Evolutionary conservation across 306 rosid species (phyloP), one percentile per base, ranked within the genome.

Genomic region (Castanopsis chinensis): DNA sequence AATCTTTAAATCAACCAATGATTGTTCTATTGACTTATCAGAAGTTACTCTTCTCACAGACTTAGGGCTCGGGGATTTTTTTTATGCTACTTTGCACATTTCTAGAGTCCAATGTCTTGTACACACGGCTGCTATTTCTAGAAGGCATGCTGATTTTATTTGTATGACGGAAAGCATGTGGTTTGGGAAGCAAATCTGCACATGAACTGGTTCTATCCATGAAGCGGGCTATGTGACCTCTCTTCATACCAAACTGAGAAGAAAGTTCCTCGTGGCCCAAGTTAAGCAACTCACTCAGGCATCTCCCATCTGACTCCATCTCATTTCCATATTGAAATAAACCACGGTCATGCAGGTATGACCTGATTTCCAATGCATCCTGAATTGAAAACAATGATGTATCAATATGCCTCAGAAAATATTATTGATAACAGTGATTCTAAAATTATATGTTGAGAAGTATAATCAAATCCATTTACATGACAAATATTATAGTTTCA

Each of bases 181-280:
- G 27, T 13, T 79, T 81, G 19, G 81, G 73, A 13, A 37, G 68
- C 32, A 83, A 71, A 73, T 92, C 92, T 23, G 21, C 74, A 73
- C 84, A 59, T 12, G 83, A 79, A 75, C 64, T 71, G 2, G 84
- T 89, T 85, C 83, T 85, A 86, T 92, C 83, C 70, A 58, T 60
- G 72, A 94, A 92, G 70, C 97, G 98, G 1, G 97, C 97, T n/a
- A 92, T 71, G 72, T 94, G 98, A 59, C 94, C 97, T 82, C 98
- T 85, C 80, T 92, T 94, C 97, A 94, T 92, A 51, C 77, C 86
- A 63, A 92, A 89, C 55, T 86, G 90, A 12, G 88, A 60, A 64
- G 79, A 65, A 43, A 89, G 93, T 83, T 86, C 90, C 4, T 33
- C 76, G 2, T 82, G 58, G 37, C 85, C 88, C 60, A 88, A 43